A percentile compares a stretch with the other conserved stretches of the same genome.
phyloP scores from a whole-genome alignment of 768 basidiomycete genomes.

The Psilocybe sp. region DNA sequence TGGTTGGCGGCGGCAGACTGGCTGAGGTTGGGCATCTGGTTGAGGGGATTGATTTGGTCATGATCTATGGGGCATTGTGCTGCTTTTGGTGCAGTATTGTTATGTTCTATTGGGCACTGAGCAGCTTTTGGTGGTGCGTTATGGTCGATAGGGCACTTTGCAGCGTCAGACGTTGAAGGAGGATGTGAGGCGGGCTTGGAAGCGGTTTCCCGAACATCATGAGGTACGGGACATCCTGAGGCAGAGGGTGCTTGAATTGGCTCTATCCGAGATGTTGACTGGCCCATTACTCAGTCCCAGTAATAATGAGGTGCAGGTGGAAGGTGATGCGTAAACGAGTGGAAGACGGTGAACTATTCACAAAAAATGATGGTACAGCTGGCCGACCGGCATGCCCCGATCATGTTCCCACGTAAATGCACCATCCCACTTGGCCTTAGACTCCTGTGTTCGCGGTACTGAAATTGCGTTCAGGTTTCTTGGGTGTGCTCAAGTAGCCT shows the following conservation, averaged over 20 bases:
- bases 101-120: conserved; percentile 45
- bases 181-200: conserved; percentile 12
- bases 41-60: conserved; percentile 60
- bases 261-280: conserved; percentile 41
- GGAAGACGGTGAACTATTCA: neutral
- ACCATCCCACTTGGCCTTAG: too few relatives aligned
- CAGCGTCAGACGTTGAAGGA: conserved; percentile 10
- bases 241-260: conserved; percentile 15
- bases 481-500: too few relatives aligned
- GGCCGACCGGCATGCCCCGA: too few relatives aligned
- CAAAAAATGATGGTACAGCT: neutral
- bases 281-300: conserved; percentile 31
- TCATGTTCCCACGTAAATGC: too few relatives aligned
- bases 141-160: conserved; percentile 39
- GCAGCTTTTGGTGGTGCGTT: conserved; percentile 16
- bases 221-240: conserved; percentile 40
- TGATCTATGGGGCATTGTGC: conserved; percentile 68
- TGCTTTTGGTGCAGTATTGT: conserved; percentile 27
- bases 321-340: neutral
- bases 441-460: too few relatives aligned
- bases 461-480: too few relatives aligned
- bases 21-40: conserved; percentile 86
- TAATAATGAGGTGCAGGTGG: too few relatives aligned
- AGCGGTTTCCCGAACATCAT: conserved; percentile 20
- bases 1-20: conserved; percentile 65